These are phyloP conservation scores for Camellia japonica DNA, from an alignment of 148 eudicot genomes.

Conservation along the genomic window DNA sequence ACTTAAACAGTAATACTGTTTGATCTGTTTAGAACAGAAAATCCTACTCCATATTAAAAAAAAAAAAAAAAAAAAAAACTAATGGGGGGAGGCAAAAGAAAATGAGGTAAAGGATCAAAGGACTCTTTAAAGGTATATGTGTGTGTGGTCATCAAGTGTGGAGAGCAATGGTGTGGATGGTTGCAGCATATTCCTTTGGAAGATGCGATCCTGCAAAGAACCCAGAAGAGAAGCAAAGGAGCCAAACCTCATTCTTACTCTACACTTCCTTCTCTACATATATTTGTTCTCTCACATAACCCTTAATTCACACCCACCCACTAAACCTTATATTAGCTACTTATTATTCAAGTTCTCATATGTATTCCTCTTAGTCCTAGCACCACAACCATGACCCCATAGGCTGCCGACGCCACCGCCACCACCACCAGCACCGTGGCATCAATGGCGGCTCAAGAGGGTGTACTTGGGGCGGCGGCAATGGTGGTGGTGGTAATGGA, in stretches of 20 bases:
- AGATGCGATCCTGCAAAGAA: slow-evolving; percentile 12
- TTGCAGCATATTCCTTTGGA: slow-evolving; percentile 23
- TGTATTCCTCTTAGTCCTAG: neutral
- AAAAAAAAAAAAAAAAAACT: neutral
- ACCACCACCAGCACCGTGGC: neutral
- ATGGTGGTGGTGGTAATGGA: too few relatives aligned
- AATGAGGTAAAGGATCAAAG: neutral
- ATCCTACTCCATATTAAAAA: too few relatives aligned
- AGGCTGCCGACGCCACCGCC: too few relatives aligned
- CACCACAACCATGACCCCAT: neutral
- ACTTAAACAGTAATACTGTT: too few relatives aligned
- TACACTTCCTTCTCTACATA: neutral
- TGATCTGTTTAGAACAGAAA: too few relatives aligned
- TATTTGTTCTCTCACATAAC: too few relatives aligned
- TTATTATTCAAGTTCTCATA: neutral
- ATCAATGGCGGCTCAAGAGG: neutral
- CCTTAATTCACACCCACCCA: too few relatives aligned
- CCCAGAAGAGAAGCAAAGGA: slow-evolving; percentile 5
- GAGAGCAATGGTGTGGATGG: slow-evolving; percentile 8
- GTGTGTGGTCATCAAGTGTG: neutral
- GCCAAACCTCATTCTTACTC: neutral
- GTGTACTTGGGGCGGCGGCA: neutral
- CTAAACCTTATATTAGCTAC: neutral
- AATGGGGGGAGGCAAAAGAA: neutral
- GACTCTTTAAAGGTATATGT: too few relatives aligned